Percentiles rank a stretch among this genome's conserved stretches.
Evolutionary conservation across 2,329 filamentous ascomycete species (phyloP).

Genomic region (Trichoderma cornu-damae): DNA sequence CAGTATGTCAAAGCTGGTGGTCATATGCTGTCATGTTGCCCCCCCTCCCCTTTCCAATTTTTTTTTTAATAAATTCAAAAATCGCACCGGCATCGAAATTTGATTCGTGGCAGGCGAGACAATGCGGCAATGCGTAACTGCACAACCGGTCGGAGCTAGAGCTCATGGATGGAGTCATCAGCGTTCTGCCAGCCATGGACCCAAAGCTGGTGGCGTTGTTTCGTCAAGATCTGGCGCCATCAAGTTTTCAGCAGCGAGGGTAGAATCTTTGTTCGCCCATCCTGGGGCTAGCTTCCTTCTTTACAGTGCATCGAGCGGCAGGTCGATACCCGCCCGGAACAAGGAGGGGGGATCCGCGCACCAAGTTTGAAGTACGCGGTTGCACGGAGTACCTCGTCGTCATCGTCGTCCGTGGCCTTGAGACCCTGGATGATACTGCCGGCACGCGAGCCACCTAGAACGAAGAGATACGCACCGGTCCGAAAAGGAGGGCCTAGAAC

Average conservation of each 20-base stretch:
- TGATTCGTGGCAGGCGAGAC: background rate
- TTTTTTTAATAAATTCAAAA: too few relatives aligned
- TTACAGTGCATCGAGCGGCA: background rate
- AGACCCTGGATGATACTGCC: too few relatives aligned
- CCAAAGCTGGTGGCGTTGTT: background rate
- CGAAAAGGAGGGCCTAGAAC: background rate
- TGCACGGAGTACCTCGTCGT: background rate
- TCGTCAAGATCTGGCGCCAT: slow-evolving; percentile 1
- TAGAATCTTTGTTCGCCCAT: background rate
- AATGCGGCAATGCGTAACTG: background rate
- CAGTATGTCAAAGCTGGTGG: background rate
- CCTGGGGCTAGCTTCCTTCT: background rate
- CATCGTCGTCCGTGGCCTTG: background rate
- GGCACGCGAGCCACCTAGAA: background rate
- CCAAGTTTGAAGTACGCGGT: background rate
- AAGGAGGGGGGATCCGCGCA: slow-evolving; percentile 2
- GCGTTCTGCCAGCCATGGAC: background rate
- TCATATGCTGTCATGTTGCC: background rate
- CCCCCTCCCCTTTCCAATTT: too few relatives aligned
- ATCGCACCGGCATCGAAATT: background rate
- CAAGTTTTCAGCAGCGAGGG: background rate
- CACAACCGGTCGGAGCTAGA: background rate
- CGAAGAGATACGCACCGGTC: background rate
- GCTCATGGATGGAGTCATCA: background rate
- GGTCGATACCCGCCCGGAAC: slow-evolving; percentile 5